phyloP scores from a whole-genome alignment of 2,329 filamentous ascomycete species.

The Penicillium sp. region DNA sequence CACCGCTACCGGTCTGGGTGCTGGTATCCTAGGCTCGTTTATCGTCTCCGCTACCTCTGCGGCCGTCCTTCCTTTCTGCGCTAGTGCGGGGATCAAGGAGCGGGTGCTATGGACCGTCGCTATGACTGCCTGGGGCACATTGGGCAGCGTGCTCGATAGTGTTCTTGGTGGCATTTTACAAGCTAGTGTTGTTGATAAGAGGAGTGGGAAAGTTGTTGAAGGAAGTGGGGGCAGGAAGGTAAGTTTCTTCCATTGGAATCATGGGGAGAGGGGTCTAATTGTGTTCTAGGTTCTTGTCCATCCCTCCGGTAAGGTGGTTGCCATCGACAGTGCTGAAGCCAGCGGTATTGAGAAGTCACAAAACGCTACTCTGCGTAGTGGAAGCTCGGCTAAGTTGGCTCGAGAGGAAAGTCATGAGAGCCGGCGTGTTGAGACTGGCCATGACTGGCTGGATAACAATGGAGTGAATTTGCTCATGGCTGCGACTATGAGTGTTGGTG shows the following conservation, averaged over 20 bases:
- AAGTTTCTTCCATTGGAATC: slow-evolving; percentile 21
- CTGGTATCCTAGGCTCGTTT: slow-evolving; percentile 73
- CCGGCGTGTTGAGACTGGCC: slow-evolving; percentile 65
- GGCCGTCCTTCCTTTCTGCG: slow-evolving; percentile 69
- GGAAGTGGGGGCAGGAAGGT: slow-evolving; percentile 71
- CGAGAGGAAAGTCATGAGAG: slow-evolving; percentile 53
- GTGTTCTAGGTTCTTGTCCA: slow-evolving; percentile 37
- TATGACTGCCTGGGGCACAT: slow-evolving; percentile 70
- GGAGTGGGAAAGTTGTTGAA: slow-evolving; percentile 85
- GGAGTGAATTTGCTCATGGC: slow-evolving; percentile 95
- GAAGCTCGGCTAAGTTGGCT: slow-evolving; percentile 14
- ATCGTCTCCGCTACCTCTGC: slow-evolving; percentile 68
- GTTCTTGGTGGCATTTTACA: slow-evolving; percentile 83
- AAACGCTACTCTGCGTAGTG: slow-evolving; percentile 27
- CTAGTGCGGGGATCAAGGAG: slow-evolving; percentile 52
- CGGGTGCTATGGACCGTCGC: slow-evolving; percentile 52
- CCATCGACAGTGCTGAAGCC: slow-evolving; percentile 13
- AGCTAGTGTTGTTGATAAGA: slow-evolving; percentile 79
- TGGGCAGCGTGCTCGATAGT: slow-evolving; percentile 85
- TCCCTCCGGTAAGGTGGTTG: slow-evolving; percentile 27
- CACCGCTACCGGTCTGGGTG: slow-evolving; percentile 69
- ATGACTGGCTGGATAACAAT: slow-evolving; percentile 87
- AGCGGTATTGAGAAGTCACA: slow-evolving; percentile 25
- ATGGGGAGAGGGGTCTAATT: background rate
- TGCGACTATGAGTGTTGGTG: slow-evolving; percentile 72